Evolutionary conservation across 2,329 filamentous ascomycete species (phyloP).

Genomic region (Rhynchosporium secalis): DNA sequence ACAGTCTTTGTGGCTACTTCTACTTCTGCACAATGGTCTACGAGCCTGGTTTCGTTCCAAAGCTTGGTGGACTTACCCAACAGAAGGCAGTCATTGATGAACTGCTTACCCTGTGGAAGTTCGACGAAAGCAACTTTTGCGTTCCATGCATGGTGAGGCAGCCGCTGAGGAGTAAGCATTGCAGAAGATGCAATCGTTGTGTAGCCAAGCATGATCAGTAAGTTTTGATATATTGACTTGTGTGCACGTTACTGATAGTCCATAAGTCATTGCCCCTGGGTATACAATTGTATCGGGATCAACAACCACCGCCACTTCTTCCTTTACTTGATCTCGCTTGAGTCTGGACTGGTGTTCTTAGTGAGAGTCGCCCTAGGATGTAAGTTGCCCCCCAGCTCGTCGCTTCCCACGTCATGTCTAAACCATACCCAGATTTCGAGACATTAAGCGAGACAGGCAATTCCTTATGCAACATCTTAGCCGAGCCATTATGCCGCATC

Average conservation of each 20-base stretch:
- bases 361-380: conserved; percentile 73
- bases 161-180: conserved; percentile 93
- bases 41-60: conserved; percentile 92
- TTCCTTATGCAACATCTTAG: conserved; percentile 70
- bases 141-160: conserved; percentile 92
- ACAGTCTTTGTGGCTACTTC: conserved; percentile 75
- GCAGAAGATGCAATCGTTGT: conserved; percentile 84
- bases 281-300: conserved; percentile 91
- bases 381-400: conserved; percentile 45
- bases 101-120: conserved; percentile 80
- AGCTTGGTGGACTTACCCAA: conserved; percentile 82
- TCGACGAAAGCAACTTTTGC: conserved; percentile 93
- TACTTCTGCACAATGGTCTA: conserved; percentile 82
- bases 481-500: conserved; percentile 71
- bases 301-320: conserved; percentile 98
- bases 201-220: conserved; percentile 97
- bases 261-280: conserved; percentile 89
- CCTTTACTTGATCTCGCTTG: conserved; percentile 79
- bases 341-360: conserved; percentile 70
- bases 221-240: conserved; percentile 41
- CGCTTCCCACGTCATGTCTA: conserved; percentile 34
- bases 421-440: conserved; percentile 57
- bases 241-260: conserved; percentile 31
- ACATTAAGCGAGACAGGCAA: conserved; percentile 54
- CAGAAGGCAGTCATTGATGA: conserved; percentile 89